Evolutionary conservation across 192 early-diverging fungal species (phyloP).

Genomic region (Podila minutissima): DNA sequence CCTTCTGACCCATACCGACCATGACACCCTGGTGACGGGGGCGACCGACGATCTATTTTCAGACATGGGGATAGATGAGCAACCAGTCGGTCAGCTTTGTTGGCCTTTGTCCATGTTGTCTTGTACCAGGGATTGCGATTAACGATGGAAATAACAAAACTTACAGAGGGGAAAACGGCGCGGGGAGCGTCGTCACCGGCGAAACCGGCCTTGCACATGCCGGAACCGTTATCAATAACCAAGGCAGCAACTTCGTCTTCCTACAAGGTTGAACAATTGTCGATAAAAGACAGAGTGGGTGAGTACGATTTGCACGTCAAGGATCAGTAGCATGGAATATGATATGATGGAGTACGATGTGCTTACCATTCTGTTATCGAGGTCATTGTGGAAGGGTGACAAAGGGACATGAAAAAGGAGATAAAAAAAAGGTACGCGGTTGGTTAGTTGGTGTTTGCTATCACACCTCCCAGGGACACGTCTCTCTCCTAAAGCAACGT

Average conservation of each 20-base stretch:
- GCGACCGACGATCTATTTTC: conserved; percentile 82
- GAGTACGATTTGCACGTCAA: neutral
- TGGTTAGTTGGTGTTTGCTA: no score
- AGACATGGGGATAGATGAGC: conserved; percentile 42
- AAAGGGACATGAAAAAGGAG: neutral
- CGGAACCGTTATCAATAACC: conserved; percentile 94
- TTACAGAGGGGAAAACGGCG: conserved; percentile 68
- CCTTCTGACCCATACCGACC: conserved; percentile 95
- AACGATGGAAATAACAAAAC: neutral
- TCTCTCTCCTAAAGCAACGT: no score
- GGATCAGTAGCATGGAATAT: neutral
- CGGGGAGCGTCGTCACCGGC: conserved; percentile 92
- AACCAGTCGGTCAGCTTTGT: neutral
- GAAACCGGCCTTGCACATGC: conserved; percentile 96
- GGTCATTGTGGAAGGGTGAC: neutral
- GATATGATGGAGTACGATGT: no score
- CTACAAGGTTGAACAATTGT: conserved; percentile 5
- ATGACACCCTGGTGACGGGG: conserved; percentile 90
- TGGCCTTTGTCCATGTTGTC: neutral
- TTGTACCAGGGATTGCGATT: neutral
- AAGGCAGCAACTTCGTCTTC: conserved; percentile 89
- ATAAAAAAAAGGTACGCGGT: conserved; percentile 8
- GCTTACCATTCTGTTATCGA: no score
- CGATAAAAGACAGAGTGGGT: neutral
- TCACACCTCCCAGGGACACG: no score